phyloP scores from a whole-genome alignment of 2,329 filamentous ascomycete species.

The Aspergillus awamori region DNA sequence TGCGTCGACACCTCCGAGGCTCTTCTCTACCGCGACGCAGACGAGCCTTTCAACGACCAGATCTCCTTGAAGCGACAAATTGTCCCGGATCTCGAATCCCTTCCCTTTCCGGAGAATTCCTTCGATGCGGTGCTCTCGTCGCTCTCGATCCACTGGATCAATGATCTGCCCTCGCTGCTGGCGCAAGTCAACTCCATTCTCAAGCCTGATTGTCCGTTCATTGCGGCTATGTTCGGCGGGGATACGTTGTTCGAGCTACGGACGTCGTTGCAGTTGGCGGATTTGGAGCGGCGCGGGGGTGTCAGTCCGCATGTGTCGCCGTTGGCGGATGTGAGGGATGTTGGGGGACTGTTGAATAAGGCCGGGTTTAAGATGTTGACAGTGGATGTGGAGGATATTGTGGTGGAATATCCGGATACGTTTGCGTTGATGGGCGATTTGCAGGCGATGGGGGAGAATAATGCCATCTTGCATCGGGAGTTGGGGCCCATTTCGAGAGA shows the following conservation, averaged over 20 bases:
- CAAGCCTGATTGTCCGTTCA: constrained; percentile 87
- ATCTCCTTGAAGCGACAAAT: constrained; percentile 75
- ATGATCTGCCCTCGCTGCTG: constrained; percentile 85
- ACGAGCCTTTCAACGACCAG: constrained; percentile 66
- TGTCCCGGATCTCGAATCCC: constrained; percentile 65
- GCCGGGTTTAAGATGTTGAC: constrained; percentile 95
- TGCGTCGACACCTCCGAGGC: constrained; percentile 79
- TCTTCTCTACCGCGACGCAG: constrained; percentile 77
- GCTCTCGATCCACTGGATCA: constrained; percentile 93
- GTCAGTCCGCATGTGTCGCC: constrained; percentile 90
- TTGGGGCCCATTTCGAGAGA: constrained; percentile 77
- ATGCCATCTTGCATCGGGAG: constrained; percentile 83
- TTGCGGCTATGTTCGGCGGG: constrained; percentile 94
- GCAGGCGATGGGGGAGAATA: constrained; percentile 94
- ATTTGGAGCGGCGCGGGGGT: constrained; percentile 86
- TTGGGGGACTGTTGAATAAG: constrained; percentile 81
- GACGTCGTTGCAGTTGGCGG: constrained; percentile 88
- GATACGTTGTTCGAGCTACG: constrained; percentile 93
- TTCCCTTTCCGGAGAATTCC: constrained; percentile 73
- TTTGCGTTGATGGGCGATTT: constrained; percentile 93
- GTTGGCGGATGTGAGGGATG: constrained; percentile 85
- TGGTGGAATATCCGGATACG: constrained; percentile 88
- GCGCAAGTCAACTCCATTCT: constrained; percentile 82
- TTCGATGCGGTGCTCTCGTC: constrained; percentile 93
- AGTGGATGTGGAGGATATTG: constrained; percentile 94